These are phyloP conservation scores for Suillus subaureus DNA, from an alignment of 768 basidiomycete species.

Conservation along the genomic window DNA sequence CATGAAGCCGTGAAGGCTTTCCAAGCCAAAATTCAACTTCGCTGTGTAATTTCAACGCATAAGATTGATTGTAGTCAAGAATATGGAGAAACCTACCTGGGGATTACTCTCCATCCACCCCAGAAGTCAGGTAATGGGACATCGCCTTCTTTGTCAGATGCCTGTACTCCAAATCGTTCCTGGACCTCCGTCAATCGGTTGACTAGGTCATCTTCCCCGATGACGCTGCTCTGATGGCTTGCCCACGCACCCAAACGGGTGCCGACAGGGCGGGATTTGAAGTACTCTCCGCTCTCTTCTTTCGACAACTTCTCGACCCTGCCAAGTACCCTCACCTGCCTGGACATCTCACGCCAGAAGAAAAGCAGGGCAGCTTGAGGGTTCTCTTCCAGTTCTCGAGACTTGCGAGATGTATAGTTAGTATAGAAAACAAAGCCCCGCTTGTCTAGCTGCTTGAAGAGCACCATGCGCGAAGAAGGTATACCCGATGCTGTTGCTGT, in stretches of 20 bases:
- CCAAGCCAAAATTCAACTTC: conserved; percentile 99
- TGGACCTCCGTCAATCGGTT: conserved; percentile 59
- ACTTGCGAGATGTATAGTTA: conserved; percentile 95
- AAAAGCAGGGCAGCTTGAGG: conserved; percentile 83
- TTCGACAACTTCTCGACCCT: conserved; percentile 74
- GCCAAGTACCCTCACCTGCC: conserved; percentile 84
- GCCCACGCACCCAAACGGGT: conserved; percentile 93
- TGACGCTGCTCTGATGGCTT: conserved; percentile 81
- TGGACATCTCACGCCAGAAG: conserved; percentile 87
- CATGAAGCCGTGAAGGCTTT: conserved; percentile 91
- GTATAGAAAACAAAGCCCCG: conserved; percentile 96
- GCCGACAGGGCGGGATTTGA: conserved; percentile 75
- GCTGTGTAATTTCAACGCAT: conserved; percentile 41
- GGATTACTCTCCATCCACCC: conserved; percentile 97
- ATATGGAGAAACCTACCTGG: conserved; percentile 51
- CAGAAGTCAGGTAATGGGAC: conserved; percentile 88
- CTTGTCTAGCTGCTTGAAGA: conserved; percentile 88
- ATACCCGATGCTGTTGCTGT: conserved; percentile 72
- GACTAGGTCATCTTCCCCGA: conserved; percentile 72
- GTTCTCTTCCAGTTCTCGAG: conserved; percentile 73
- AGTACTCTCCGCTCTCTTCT: conserved; percentile 84
- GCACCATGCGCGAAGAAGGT: conserved; percentile 87
- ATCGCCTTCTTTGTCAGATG: conserved; percentile 39
- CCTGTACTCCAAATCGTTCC: conserved; percentile 55
- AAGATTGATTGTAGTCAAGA: background rate